Evolutionary conservation across 2,329 filamentous ascomycete species (phyloP), one percentile per base, ranked within the genome.

Genomic region (Tolypocladium ophioglossoides): DNA sequence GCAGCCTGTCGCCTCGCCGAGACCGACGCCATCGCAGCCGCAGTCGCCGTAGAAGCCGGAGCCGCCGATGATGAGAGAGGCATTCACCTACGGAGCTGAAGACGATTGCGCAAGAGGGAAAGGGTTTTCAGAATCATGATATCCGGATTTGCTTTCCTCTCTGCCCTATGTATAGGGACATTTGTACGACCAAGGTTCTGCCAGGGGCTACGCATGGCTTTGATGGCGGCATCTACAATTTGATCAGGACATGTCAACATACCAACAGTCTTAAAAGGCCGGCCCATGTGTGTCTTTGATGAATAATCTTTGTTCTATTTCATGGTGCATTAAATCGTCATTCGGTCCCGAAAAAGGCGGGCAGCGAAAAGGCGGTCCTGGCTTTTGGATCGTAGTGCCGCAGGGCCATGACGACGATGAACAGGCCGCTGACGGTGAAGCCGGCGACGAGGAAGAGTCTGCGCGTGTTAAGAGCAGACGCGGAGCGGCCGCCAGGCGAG

Each of bases 21-120:
- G 66, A 71, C 41, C 58, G 70, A 50, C 63, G 69, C n/a, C 63
- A 66, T 38, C 66, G 63, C 66, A 77, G 56, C 65, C 66, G 61
- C 63, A 70, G 66, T 63, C 73, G 65, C 68, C 70, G 60, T 64
- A 73, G 66, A 71, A 77, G 55, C 64, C 55, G 63, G 51, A 64
- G 62, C 52, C 60, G 56, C 3, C 55, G 52, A 52, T 8, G 4
- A 9, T 30, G 37, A 22, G n/a, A 8, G 22, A 30, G 16, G n/a
- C 49, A 20, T 20, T 14, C 18, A n/a, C 14, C 18, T 47, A 47
- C 7, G 8, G 12, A 12, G 10, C 18, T 12, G 44, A 18, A 18
- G 2, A 18, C 4, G 32, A 27, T 18, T 27, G 27, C 44, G 32
- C 1, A 14, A 27, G 27, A 7, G 27, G 18, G 5, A 47, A 18